Evolutionary conservation across 768 basidiomycete species (phyloP).

Genomic region (Astraeus odoratus): DNA sequence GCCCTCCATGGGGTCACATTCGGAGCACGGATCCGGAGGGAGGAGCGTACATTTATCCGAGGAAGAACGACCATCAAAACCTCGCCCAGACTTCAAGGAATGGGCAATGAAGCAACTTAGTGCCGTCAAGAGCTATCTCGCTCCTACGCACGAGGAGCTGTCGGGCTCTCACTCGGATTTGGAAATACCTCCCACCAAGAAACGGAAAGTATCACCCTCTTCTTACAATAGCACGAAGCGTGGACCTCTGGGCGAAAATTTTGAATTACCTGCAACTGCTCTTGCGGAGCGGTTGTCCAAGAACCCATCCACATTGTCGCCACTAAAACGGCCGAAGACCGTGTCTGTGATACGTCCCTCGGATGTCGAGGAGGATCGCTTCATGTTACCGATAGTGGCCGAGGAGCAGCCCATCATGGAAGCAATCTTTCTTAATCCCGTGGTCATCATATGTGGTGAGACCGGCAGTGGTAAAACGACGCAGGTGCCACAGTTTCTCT

Average conservation of each 20-base stretch:
- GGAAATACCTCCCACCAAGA: conserved; percentile 30
- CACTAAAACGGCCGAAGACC: conserved; percentile 31
- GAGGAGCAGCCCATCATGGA: conserved; percentile 97
- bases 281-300: conserved; percentile 43
- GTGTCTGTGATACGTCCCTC: conserved; percentile 54
- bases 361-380: conserved; percentile 69
- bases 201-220: conserved; percentile 35
- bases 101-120: conserved; percentile 84
- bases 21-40: conserved; percentile 13
- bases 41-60: conserved; percentile 12
- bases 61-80: conserved; percentile 28
- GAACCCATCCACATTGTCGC: conserved; percentile 3
- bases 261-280: conserved; percentile 59
- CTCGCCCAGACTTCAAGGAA: conserved; percentile 64
- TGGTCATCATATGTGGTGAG: conserved; percentile 73
- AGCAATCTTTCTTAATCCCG: conserved; percentile 76
- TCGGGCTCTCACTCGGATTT: conserved; percentile 11
- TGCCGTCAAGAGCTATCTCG: conserved; percentile 34
- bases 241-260: conserved; percentile 75
- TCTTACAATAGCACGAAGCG: conserved; percentile 40
- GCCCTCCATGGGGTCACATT: conserved; percentile 7
- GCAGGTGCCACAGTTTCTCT: conserved; percentile 97
- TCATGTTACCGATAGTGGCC: conserved; percentile 80
- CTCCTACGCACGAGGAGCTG: conserved; percentile 5
- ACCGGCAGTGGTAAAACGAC: conserved; percentile 99